Percentiles rank a stretch among this genome's conserved stretches.
These are phyloP conservation scores for Fonsecaea multimorphosa DNA, from an alignment of 2,329 filamentous ascomycete genomes.

Conservation along the genomic window DNA sequence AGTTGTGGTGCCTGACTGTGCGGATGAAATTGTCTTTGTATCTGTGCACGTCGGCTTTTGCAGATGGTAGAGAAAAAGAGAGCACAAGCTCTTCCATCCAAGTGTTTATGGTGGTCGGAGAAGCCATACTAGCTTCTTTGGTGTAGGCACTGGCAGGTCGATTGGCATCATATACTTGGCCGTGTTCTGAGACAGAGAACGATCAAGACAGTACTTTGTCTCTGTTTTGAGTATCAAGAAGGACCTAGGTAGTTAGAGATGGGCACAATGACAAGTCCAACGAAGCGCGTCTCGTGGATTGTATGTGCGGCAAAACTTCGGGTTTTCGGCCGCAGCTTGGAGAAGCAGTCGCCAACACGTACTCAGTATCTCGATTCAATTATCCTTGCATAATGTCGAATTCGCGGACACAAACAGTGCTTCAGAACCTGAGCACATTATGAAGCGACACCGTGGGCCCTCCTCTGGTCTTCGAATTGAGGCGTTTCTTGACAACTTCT, in stretches of 20 bases:
- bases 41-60: constrained; percentile 20
- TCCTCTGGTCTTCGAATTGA: constrained; percentile 26
- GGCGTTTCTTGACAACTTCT: constrained; percentile 34
- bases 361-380: not conserved
- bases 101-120: constrained; percentile 38
- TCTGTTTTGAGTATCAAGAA: not conserved
- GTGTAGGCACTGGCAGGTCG: not conserved
- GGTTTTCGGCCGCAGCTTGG: not conserved
- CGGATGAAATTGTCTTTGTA: constrained; percentile 36
- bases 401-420: not conserved
- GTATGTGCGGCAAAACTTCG: constrained; percentile 4
- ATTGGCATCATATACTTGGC: constrained; percentile 24
- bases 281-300: not conserved
- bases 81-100: constrained; percentile 37
- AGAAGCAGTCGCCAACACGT: not conserved
- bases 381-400: not conserved
- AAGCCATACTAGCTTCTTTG: constrained; percentile 36
- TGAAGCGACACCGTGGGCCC: constrained; percentile 16
- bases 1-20: constrained; percentile 51
- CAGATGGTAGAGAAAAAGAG: constrained; percentile 29
- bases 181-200: not conserved
- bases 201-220: not conserved
- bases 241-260: not conserved
- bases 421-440: not conserved
- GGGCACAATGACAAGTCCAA: not conserved